A percentile compares a stretch with the other conserved stretches of the same genome.
phyloP scores from a whole-genome alignment of 768 basidiomycete genomes.

The Heimioporus sp. region DNA sequence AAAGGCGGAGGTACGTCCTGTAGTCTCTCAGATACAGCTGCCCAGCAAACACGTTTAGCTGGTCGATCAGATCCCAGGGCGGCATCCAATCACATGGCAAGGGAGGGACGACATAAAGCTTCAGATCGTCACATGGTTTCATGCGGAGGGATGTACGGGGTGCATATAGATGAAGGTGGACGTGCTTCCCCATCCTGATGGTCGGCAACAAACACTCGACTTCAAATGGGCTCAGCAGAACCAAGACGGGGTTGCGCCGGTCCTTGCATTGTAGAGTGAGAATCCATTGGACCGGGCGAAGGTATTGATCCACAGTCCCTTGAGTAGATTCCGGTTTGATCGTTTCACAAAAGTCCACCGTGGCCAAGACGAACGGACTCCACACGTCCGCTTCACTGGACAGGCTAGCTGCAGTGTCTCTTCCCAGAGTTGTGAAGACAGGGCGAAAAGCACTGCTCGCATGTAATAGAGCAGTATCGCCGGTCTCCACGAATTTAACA shows the following conservation, averaged over 20 bases:
- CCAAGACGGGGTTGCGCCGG: neutral
- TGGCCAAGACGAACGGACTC: neutral
- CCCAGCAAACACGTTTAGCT: slow-evolving; percentile 27
- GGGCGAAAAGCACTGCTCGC: neutral
- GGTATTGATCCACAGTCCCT: neutral
- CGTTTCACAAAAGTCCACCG: neutral
- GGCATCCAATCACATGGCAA: neutral
- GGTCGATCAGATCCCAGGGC: neutral
- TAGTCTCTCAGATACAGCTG: slow-evolving; percentile 5
- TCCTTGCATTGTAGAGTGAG: neutral
- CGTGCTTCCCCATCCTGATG: neutral
- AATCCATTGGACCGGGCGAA: slow-evolving; percentile 2
- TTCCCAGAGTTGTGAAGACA: neutral
- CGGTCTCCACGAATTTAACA: neutral
- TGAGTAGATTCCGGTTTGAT: neutral
- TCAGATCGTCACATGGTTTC: neutral
- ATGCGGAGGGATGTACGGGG: neutral
- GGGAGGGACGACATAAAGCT: neutral
- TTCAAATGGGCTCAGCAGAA: slow-evolving; percentile 3
- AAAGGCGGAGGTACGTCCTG: neutral
- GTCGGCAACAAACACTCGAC: neutral
- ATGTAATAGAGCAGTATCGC: neutral
- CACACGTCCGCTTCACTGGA: neutral
- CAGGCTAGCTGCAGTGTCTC: neutral
- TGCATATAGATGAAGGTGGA: slow-evolving; percentile 2